Conservation (phyloP, 257 asterid genomes). For the Oldenlandia corymbosa region DNA sequence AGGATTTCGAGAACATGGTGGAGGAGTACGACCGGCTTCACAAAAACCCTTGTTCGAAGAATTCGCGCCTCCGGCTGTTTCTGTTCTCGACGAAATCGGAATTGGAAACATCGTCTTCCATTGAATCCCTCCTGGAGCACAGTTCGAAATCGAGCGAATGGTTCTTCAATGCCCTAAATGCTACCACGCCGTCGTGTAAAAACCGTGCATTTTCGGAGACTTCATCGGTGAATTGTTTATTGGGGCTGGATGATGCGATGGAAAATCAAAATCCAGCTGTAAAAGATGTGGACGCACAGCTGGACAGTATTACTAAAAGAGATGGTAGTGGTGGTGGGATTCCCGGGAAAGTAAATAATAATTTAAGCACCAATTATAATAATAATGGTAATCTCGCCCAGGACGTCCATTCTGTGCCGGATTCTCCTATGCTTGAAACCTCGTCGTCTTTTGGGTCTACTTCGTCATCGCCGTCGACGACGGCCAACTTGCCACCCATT, state of each 20-base stretch:
- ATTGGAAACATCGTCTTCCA: conserved; percentile 24
- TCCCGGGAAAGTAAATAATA: conserved; percentile 23
- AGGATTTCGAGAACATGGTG: conserved; percentile 86
- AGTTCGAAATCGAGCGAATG: conserved; percentile 79
- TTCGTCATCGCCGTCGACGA: conserved; percentile 57
- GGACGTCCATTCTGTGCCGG: conserved; percentile 75
- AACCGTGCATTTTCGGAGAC: conserved; percentile 54
- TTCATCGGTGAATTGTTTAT: conserved; percentile 66
- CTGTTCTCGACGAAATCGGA: conserved; percentile 24
- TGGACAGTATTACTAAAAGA: conserved; percentile 26
- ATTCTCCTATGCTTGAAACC: conserved; percentile 76
- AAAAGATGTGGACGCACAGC: conserved; percentile 43
- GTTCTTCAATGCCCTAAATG: conserved; percentile 77
- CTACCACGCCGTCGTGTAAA: conserved; percentile 37
- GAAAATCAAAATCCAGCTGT: conserved; percentile 25
- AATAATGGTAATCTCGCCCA: conserved; percentile 8
- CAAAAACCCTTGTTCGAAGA: conserved; percentile 17
- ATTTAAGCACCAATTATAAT: conserved; percentile 18
- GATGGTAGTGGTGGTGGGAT: conserved; percentile 25
- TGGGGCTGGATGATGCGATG: conserved; percentile 61
- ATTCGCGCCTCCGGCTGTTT: conserved; percentile 60
- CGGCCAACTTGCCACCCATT: conserved; percentile 71
- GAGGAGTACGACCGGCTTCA: conserved; percentile 83
- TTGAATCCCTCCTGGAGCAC: conserved; percentile 30
- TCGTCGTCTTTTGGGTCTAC: conserved; percentile 85